Evolutionary conservation across 1,139 yeast species (phyloP).

Genomic region (Pichia cactophila): DNA sequence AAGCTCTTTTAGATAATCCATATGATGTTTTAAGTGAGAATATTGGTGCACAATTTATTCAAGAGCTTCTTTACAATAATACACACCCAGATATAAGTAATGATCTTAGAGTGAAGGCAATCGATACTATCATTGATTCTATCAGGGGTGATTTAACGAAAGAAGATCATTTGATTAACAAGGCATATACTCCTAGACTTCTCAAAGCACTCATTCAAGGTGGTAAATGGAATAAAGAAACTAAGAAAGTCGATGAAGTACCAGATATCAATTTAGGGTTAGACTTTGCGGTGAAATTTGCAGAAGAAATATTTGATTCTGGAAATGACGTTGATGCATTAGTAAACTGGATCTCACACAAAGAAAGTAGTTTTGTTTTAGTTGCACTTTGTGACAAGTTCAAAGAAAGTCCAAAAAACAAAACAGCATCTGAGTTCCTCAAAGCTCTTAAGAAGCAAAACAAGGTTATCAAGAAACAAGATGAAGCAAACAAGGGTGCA

Average conservation of each 20-base stretch:
- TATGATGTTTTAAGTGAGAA: conserved; percentile 54
- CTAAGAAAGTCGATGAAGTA: conserved; percentile 40
- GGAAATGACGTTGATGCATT: conserved; percentile 42
- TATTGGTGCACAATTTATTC: conserved; percentile 75
- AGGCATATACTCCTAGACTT: conserved; percentile 71
- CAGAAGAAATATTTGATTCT: conserved; percentile 43
- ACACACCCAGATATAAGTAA: conserved; percentile 38
- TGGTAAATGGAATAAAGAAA: conserved; percentile 64
- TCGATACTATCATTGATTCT: conserved; percentile 50
- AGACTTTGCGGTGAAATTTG: conserved; percentile 50
- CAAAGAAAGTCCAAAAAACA: conserved; percentile 27
- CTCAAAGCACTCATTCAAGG: conserved; percentile 79
- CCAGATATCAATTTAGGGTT: conserved; percentile 47
- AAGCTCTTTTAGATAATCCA: conserved; percentile 42
- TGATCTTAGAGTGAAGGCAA: conserved; percentile 43
- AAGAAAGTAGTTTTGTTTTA: conserved; percentile 75
- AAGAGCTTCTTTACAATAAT: conserved; percentile 63
- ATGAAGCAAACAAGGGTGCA: conserved; percentile 72
- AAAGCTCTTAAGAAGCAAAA: conserved; percentile 47
- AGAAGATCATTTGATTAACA: conserved; percentile 61
- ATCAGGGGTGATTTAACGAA: conserved; percentile 62
- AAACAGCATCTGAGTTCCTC: conserved; percentile 39
- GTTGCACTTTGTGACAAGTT: conserved; percentile 59
- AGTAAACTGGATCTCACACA: conserved; percentile 57
- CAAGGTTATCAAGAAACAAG: conserved; percentile 37